These are phyloP conservation scores for Chrysanthemum seticuspe DNA, from an alignment of 129 eudicot genomes.

Conservation along the genomic window DNA sequence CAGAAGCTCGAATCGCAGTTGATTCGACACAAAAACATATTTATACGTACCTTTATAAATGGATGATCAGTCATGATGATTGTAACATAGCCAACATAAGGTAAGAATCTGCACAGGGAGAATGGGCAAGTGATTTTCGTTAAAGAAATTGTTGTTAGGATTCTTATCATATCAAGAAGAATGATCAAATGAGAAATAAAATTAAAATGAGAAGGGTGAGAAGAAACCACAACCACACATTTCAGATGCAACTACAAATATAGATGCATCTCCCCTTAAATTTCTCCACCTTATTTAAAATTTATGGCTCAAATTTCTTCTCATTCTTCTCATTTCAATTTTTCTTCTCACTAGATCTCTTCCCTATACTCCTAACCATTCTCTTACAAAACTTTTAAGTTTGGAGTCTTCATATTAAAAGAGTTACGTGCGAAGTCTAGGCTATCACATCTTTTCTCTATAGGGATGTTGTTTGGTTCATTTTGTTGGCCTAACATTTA, in stretches of 20 bases:
- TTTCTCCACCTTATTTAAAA: no score
- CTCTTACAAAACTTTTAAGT: no score
- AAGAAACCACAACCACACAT: no score
- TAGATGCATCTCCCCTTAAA: no score
- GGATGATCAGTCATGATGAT: slow-evolving; percentile 83
- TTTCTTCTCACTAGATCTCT: no score
- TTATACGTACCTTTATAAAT: slow-evolving; percentile 52
- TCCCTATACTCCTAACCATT: no score
- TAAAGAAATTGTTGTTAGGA: not conserved
- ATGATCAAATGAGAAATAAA: no score
- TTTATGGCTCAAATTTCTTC: no score
- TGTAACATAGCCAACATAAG: slow-evolving; percentile 80
- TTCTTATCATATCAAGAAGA: not conserved
- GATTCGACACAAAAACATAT: not conserved
- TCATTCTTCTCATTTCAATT: no score
- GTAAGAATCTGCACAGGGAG: slow-evolving; percentile 65
- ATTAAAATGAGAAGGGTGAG: no score
- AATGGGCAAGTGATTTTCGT: not conserved
- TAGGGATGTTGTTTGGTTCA: not conserved
- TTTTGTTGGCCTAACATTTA: not conserved
- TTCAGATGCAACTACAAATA: no score
- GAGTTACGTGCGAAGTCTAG: not conserved
- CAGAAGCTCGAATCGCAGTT: slow-evolving; percentile 1
- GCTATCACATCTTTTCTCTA: not conserved
- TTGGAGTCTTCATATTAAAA: no score